These are phyloP conservation scores for Pseudogymnoascus sp. DNA, from an alignment of 2,329 filamentous ascomycete species.

Conservation along the genomic window DNA sequence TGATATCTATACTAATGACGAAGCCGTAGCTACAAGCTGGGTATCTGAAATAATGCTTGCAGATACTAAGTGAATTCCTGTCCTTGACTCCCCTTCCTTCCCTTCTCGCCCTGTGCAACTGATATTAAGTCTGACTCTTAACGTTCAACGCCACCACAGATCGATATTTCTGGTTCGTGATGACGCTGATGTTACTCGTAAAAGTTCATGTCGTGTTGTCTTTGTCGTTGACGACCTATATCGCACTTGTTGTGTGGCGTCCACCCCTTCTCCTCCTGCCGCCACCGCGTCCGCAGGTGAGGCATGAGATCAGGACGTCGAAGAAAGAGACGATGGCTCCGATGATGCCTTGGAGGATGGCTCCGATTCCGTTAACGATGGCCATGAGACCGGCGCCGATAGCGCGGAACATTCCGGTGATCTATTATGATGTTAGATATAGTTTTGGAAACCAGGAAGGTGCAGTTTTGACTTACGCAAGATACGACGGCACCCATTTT, in stretches of 20 bases:
- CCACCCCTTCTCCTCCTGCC: constrained; percentile 16
- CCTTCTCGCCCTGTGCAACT: not conserved
- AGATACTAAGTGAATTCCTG: constrained; percentile 1
- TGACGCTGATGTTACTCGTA: not conserved
- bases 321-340: constrained; percentile 28
- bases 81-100: constrained; percentile 2
- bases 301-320: constrained; percentile 30
- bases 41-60: not conserved
- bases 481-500: constrained; percentile 32
- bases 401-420: constrained; percentile 26
- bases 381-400: constrained; percentile 34
- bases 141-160: not conserved
- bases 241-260: constrained; percentile 15
- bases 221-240: not conserved
- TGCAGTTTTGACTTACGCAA: constrained; percentile 24
- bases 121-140: not conserved
- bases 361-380: constrained; percentile 45
- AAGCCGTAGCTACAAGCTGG: not conserved
- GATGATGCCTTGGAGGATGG: constrained; percentile 27
- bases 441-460: not conserved
- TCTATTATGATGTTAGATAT: constrained; percentile 21
- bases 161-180: not conserved
- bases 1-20: constrained; percentile 3
- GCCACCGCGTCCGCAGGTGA: constrained; percentile 30
- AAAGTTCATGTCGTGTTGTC: not conserved